Evolutionary conservation across 2,329 filamentous ascomycete genomes (phyloP).

Genomic region (Triangularia setosa): DNA sequence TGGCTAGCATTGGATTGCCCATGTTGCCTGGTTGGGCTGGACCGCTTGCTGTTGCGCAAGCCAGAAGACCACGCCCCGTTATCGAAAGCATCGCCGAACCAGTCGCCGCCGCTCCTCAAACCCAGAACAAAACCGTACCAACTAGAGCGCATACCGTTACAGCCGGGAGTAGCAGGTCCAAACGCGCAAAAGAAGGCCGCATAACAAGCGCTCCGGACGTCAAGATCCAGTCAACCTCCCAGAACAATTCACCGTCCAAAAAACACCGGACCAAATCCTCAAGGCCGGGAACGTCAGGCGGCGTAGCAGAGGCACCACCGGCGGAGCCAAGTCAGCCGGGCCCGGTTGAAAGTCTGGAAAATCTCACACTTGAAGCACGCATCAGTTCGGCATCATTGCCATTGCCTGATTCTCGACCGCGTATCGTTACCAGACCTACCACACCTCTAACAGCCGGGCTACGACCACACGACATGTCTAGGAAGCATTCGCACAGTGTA

Average conservation of each 20-base stretch:
- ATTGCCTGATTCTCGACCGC: slow-evolving; percentile 57
- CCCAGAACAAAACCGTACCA: slow-evolving; percentile 44
- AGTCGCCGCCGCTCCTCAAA: slow-evolving; percentile 31
- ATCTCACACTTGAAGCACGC: slow-evolving; percentile 54
- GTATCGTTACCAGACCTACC: slow-evolving; percentile 47
- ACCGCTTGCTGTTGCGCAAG: slow-evolving; percentile 76
- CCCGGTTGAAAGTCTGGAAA: slow-evolving; percentile 37
- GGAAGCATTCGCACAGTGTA: slow-evolving; percentile 59
- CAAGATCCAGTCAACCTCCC: slow-evolving; percentile 25
- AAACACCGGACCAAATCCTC: slow-evolving; percentile 10
- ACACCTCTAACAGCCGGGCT: slow-evolving; percentile 57
- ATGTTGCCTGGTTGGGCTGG: slow-evolving; percentile 74
- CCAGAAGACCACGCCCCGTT: slow-evolving; percentile 65
- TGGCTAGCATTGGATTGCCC: slow-evolving; percentile 72
- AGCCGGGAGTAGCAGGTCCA: slow-evolving; percentile 46
- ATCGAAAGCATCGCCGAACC: slow-evolving; percentile 60
- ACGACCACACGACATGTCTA: slow-evolving; percentile 46
- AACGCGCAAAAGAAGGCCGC: slow-evolving; percentile 44
- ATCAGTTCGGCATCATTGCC: slow-evolving; percentile 66
- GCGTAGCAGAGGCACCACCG: background rate
- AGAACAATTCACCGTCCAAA: slow-evolving; percentile 16
- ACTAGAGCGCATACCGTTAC: slow-evolving; percentile 66
- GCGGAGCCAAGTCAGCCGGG: background rate
- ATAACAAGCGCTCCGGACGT: slow-evolving; percentile 43
- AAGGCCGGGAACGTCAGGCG: slow-evolving; percentile 3